These are phyloP conservation scores for Aquilaria malaccensis DNA, from an alignment of 345 rosid species.

Conservation along the genomic window DNA sequence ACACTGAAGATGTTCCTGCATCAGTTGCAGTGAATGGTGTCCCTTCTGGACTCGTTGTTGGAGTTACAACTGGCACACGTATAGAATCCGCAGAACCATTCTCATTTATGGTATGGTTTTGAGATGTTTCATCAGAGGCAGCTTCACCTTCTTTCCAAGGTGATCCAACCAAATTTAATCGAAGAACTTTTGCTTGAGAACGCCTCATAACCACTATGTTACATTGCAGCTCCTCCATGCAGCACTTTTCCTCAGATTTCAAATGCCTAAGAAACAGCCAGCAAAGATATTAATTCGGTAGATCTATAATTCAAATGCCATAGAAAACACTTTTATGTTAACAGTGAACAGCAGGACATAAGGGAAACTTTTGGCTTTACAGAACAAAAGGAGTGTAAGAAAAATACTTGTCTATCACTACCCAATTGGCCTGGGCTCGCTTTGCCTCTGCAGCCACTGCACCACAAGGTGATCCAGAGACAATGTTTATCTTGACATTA, in stretches of 20 bases:
- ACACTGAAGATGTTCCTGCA: constrained; percentile 90
- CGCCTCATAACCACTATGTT: constrained; percentile 96
- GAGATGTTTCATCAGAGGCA: constrained; percentile 39
- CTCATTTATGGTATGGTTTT: constrained; percentile 30
- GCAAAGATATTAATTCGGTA: constrained; percentile 3
- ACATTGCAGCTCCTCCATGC: constrained; percentile 96
- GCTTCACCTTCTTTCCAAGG: constrained; percentile 46
- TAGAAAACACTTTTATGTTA: not conserved
- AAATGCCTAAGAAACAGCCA: constrained; percentile 50
- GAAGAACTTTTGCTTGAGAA: constrained; percentile 86
- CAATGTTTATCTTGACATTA: constrained; percentile 84
- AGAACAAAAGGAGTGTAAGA: constrained; percentile 9
- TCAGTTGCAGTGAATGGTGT: constrained; percentile 96
- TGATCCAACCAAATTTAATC: constrained; percentile 83
- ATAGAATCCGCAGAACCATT: constrained; percentile 41
- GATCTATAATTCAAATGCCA: constrained; percentile 1
- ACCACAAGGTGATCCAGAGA: constrained; percentile 85
- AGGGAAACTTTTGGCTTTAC: not conserved
- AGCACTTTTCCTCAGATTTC: constrained; percentile 73
- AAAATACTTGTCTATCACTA: constrained; percentile 82
- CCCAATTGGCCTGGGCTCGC: constrained; percentile 77
- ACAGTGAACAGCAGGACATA: not conserved
- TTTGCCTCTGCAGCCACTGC: constrained; percentile 86
- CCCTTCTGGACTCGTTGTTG: constrained; percentile 96
- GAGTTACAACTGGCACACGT: constrained; percentile 74